Evolutionary conservation across 257 asterid species (phyloP).

Genomic region (Echium plantagineum): DNA sequence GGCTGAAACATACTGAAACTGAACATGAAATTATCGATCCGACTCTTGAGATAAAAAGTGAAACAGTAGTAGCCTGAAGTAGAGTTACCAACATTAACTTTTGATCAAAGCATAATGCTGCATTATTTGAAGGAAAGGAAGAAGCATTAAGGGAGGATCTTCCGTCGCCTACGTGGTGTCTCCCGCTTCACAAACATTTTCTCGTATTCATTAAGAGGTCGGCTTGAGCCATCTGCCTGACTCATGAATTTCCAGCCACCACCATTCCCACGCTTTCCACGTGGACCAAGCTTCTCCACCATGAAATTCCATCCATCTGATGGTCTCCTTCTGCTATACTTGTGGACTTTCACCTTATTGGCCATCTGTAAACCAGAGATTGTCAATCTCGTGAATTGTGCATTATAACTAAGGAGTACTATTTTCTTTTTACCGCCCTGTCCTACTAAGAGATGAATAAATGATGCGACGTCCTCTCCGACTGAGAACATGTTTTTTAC

Average conservation of each 20-base stretch:
- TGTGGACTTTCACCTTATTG: slow-evolving; percentile 68
- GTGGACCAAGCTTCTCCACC: slow-evolving; percentile 76
- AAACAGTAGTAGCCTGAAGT: background rate
- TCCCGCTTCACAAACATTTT: slow-evolving; percentile 82
- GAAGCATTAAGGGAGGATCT: slow-evolving; percentile 47
- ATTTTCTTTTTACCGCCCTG: too few species aligned
- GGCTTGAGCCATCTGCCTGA: slow-evolving; percentile 72
- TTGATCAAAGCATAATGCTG: background rate
- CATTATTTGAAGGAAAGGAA: background rate
- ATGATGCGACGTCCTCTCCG: too few species aligned
- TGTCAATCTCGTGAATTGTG: background rate
- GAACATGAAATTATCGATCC: too few species aligned
- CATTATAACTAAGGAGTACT: too few species aligned
- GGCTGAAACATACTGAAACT: too few species aligned
- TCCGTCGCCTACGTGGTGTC: slow-evolving; percentile 67
- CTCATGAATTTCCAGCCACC: slow-evolving; percentile 91
- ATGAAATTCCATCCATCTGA: slow-evolving; percentile 74
- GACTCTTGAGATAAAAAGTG: background rate
- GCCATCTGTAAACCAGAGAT: slow-evolving; percentile 31
- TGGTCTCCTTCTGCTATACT: slow-evolving; percentile 89
- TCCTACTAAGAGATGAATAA: too few species aligned
- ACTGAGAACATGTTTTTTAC: too few species aligned
- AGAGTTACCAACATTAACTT: background rate
- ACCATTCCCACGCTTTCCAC: slow-evolving; percentile 69
- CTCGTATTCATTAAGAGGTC: slow-evolving; percentile 72